These are phyloP conservation scores for Papiliotrema fonsecae DNA, from an alignment of 1,284 basidiomycete species.

Conservation along the genomic window DNA sequence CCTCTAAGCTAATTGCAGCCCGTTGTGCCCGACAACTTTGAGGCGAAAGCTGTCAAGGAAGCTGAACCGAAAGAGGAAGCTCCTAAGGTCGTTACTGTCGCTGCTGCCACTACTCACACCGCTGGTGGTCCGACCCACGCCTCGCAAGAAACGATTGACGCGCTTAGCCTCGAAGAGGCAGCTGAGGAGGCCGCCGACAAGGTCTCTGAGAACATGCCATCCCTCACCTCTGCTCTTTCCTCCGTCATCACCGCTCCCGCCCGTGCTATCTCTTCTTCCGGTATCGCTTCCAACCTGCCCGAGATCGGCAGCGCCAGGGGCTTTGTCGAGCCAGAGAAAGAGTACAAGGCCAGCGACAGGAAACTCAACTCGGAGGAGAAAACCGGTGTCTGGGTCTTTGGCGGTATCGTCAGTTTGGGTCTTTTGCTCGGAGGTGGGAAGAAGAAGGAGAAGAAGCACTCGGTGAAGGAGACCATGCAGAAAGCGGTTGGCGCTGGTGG, in stretches of 20 bases:
- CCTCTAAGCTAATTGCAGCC: conserved; percentile 24
- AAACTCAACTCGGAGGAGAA: conserved; percentile 55
- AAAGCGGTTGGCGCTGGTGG: conserved; percentile 15
- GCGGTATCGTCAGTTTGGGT: conserved; percentile 56
- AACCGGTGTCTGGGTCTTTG: conserved; percentile 55
- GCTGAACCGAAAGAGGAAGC: conserved; percentile 8
- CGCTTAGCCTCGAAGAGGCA: conserved; percentile 18
- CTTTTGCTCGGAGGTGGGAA: conserved; percentile 52
- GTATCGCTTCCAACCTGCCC: conserved; percentile 5
- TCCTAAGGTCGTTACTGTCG: conserved; percentile 69
- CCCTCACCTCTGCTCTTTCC: conserved; percentile 14
- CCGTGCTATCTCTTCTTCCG: conserved; percentile 11
- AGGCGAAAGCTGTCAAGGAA: conserved; percentile 12
- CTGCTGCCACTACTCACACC: conserved; percentile 59
- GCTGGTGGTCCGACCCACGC: conserved; percentile 63
- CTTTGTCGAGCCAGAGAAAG: conserved; percentile 7
- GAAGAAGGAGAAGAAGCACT: conserved; percentile 19
- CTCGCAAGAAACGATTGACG: conserved; percentile 48
- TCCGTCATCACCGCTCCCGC: conserved; percentile 19
- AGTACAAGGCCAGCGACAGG: conserved; percentile 47
- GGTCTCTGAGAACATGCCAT: conserved; percentile 12
- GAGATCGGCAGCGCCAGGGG: conserved; percentile 15
- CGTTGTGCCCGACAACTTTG: conserved; percentile 42
- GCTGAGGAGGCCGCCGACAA: conserved; percentile 6
- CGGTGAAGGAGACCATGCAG: conserved; percentile 3